Base-by-base conservation (phyloP, 1,284 basidiomycete genomes). In the Ganoderma meredithae region DNA sequence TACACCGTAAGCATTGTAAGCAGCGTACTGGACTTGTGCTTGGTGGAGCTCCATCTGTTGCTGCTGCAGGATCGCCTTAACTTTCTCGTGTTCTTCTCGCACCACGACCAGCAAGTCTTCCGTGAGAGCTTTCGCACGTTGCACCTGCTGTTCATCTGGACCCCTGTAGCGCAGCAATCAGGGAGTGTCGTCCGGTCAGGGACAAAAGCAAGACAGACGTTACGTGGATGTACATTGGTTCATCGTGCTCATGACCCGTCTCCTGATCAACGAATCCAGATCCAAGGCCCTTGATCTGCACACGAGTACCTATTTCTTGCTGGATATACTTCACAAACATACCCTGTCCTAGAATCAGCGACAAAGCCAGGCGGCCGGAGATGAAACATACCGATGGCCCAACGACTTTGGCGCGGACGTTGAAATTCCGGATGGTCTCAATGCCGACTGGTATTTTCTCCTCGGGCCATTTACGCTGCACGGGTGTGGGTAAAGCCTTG, bases 261-360 rank as follows among this genome's bases (percentile, higher is more conserved):
- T 99, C 97, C 75, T 91, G 91, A 77, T 99, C 97, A 73, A 97
- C 90, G 79, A 98, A 99, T 0, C 97, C 98, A 22, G 95, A 97
- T 0, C 98, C 98, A 19, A 91, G 74, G 13, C 97, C 97, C 80
- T 99, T 99, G 78, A 99, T 98, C 80, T 99, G 97, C n/a, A 99
- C 97, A 71, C 97, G 88, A 17, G 96, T 97, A 44, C 93, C 92
- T 0, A 97, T 99, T 82, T 99, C 97, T 76, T 91, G 90, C 82
- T 99, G 97, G 72, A 99, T 99, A 78, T 96, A 97, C 83, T 99
- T 99, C 73, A 99, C 97, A 78, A 99, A 99, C 78, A 96, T 92
- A 74, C 96, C 96, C 94, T 95, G 55, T 22, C 44, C 33, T 10
- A 52, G 22, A 70, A 52, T 33, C n/a, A 36, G 19, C 1, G 22